phyloP scores from a whole-genome alignment of 257 asterid genomes.

The Plantago major region DNA sequence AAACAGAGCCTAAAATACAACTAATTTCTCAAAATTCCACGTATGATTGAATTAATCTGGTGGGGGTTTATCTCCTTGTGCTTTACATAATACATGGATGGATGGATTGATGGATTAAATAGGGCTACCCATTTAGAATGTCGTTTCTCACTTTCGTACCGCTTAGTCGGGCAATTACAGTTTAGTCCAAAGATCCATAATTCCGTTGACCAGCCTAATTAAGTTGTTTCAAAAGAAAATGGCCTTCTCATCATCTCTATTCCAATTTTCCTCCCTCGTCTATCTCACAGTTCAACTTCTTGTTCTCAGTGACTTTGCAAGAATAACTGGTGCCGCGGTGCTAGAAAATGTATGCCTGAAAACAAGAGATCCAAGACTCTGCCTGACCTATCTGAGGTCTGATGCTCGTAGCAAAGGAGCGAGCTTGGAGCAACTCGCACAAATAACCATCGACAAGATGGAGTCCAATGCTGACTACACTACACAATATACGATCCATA shows the following conservation, averaged over 20 bases:
- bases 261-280: neutral
- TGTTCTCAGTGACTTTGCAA: neutral
- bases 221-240: no score
- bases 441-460: slow-evolving; percentile 16
- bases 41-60: no score
- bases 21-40: no score
- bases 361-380: neutral
- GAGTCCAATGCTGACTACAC: neutral
- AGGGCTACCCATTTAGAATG: no score
- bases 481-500: slow-evolving; percentile 2
- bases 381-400: neutral
- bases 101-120: no score
- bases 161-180: no score
- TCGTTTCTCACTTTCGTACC: no score
- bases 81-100: no score
- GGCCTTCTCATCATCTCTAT: neutral
- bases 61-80: no score
- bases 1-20: no score
- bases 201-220: no score
- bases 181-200: no score
- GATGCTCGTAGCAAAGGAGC: slow-evolving; percentile 11
- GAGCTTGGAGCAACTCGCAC: slow-evolving; percentile 3
- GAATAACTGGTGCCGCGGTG: neutral
- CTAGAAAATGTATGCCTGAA: slow-evolving; percentile 4
- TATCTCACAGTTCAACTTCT: neutral